Conservation (phyloP, 345 rosid species). For the Nephelium lappaceum region DNA sequence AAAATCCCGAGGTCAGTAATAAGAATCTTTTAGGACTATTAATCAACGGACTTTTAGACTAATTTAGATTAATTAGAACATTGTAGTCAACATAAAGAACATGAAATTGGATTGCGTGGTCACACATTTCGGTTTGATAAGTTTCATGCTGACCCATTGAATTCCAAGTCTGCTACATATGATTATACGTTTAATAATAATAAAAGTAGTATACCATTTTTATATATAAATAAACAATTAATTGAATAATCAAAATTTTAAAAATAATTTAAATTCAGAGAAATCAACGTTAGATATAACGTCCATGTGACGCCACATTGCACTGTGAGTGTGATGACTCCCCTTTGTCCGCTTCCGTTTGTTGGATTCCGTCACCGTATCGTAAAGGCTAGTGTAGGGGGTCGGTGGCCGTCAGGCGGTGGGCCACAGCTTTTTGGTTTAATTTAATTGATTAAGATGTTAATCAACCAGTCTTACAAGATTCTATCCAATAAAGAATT, state of each 20-base stretch:
- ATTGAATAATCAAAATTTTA: too few species aligned
- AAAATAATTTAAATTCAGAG: not conserved
- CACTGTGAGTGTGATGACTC: not conserved
- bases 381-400: not conserved
- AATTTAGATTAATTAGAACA: not conserved
- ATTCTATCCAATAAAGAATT: too few species aligned
- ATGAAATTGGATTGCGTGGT: not conserved
- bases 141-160: not conserved
- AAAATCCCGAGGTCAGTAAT: too few species aligned
- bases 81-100: not conserved
- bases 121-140: not conserved
- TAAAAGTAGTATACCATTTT: not conserved
- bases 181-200: not conserved
- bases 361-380: conserved; percentile 6
- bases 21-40: too few species aligned
- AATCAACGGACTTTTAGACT: too few species aligned
- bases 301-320: conserved; percentile 4
- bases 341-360: not conserved
- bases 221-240: too few species aligned
- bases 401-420: not conserved
- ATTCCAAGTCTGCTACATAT: not conserved
- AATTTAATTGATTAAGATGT: not conserved
- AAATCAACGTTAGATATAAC: not conserved
- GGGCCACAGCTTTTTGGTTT: not conserved
- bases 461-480: not conserved